Evolutionary conservation across 148 eudicot species (phyloP), one percentile per base, ranked within the genome.

Genomic region (Camellia sinensis): DNA sequence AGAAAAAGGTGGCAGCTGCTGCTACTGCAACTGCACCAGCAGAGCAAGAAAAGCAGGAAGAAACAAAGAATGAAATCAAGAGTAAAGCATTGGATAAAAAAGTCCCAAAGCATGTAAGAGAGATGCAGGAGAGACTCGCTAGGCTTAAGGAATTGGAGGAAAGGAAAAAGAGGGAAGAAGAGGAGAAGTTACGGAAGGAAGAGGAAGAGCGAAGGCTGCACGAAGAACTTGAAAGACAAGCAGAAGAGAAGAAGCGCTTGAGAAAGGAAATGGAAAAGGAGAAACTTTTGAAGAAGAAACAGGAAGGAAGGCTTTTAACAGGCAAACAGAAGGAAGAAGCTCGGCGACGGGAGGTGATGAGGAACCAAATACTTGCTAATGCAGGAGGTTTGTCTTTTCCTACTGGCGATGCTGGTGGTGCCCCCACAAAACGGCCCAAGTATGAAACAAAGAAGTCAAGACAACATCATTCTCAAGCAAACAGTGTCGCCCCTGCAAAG

Each of bases 281-380:
- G 89, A 95, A 95, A 62, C 82, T 88, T 43, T 61, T 83, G 80
- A 88, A 84, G 89, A 93, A 95, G 86, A 95, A 89, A 82, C 87
- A 79, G 75, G 92, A 89, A 73, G 99, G 99, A 9, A 84, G 85
- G 79, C 87, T 90, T 64, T 80, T 93, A 74, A 95, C 97, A 5
- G 90, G 89, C 29, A 95, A 95, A 84, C 99, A 95, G 75, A 95
- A 93, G 91, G 97, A 91, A 84, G 97, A 93, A 72, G 93, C 90
- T 70, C 92, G 94, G n/a, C 83, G 93, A 52, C 69, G 74, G 78
- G 97, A 95, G 87, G 90, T 91, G 73, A 91, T 93, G 89, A 93
- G 91, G 86, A 92, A 87, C 63, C 97, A 95, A 78, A 84, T 93
- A 67, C 90, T 93, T 81, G 87, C 88, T 41, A 83, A 71, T 62